Base-by-base conservation (phyloP, 2,329 filamentous ascomycete species). In the Cladosporium sp. region DNA sequence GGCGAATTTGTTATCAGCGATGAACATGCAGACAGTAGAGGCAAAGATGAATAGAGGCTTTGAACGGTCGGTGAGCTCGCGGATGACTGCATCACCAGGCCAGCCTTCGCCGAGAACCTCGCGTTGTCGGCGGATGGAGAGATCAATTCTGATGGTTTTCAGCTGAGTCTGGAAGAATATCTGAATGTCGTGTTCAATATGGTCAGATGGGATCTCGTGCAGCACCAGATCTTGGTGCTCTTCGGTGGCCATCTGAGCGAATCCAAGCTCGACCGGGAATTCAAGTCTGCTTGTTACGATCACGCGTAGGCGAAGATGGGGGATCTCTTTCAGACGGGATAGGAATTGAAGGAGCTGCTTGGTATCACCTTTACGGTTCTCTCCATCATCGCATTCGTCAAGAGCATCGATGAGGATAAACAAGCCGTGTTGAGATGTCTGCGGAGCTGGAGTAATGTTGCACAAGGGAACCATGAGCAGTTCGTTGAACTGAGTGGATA, bases 311-410 rank as follows among this genome's bases (percentile, higher is more conserved):
- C 47, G 45, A 17, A 56, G 15, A 4, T 42, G 38, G 13, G 17
- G 55, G 15, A 57, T 24, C 2, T 6, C 20, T 22, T 45, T 34
- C 3, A 57, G 7, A 36, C 51, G 44, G 9, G 54, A 47, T 13
- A 63, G 51, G 9, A 59, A 45, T 2, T 20, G 32, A 18, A 63
- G 18, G 11, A 58, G 53, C 4, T 24, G 47, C 32, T 27, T 52
- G 6, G 30, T 37, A 15, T 18, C 30, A 9, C 34, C 30, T 6
- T 29, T 17, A 13, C 60, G 52, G 39, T 57, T 41, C 8, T 53
- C 44, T 11, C 58, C 54, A 30, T 51, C 20, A 8, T 65, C 61
- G 48, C 65, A 68, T 47, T 68, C 64, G 48, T 67, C 64, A 5
- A 68, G 58, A 2, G 66, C 65, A 55, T 68, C 61, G 24, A 63